Base-by-base conservation (phyloP, 1,284 basidiomycete genomes). In the Papiliotrema flavescens region DNA sequence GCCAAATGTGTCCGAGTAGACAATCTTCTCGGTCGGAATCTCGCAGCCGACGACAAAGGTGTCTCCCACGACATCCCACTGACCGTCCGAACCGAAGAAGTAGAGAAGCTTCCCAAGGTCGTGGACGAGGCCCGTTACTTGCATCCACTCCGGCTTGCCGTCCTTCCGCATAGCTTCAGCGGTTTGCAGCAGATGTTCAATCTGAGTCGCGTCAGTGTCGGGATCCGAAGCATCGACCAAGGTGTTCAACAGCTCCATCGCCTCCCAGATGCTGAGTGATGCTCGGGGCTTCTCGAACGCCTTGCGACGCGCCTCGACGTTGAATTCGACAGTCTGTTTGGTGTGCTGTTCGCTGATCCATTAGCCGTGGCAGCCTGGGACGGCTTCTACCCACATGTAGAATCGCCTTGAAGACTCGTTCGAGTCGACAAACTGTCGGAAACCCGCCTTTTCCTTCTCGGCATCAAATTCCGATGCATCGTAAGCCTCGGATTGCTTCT, bases 51-150 rank as follows among this genome's bases (percentile, higher is more conserved):
- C 87, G 56, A 90, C 84, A 60, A 90, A 89, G 0, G 87, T 90
- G 70, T 90, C 88, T 23, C 86, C 88, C 42, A 90, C 89, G 48
- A 92, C 89, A 59, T 90, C 89, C 89, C 89, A 92, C 76, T 92
- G 90, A 17, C 89, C 89, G 51, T 80, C 78, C 47, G 44, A 47
- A n/a, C 85, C 87, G 71, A 89, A 89, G 59, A 90, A 79, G 70
- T 84, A 82, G n/a, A 90, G 76, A 5, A 90, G 80, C 72, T 90
- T 90, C 50, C 88, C 88, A 53, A 90, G 83, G 71, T 90, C 88
- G 66, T 90, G 88, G 26, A 91, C 23, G 22, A 94, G 82, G 1
- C 90, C 90, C 17, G 88, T 85, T 54, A 91, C 83, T 79, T 92
- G 89, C 78, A 79, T 79, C 78, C 78, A 78, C 42, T 77, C 74